Evolutionary conservation across 441 rosid species (phyloP), one percentile per base, ranked within the genome.

Genomic region (Biscutella laevigata): DNA sequence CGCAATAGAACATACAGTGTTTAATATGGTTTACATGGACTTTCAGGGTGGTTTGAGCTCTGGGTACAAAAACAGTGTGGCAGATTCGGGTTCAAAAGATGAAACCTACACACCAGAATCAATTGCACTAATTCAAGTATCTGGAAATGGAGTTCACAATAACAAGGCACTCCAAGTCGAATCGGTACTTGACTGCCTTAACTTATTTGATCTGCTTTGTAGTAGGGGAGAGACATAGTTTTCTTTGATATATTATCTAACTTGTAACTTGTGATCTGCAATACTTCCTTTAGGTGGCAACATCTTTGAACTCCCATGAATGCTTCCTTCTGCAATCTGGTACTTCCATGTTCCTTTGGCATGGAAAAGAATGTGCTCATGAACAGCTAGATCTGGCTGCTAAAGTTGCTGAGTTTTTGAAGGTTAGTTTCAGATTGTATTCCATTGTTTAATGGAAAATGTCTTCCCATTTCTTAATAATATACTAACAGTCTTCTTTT

Each of bases 241-340:
- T 21, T 59, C 47, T 50, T 9, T 61, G 38, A 39, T 17, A 16
- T 40, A 30, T 25, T 47, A 38, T 29, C 10, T 44, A 11, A 43
- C 51, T 24, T 9, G n/a, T 24, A 33, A 22, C n/a, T 7, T 16
- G 3, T 53, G 36, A 28, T 53, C 25, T 4, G 26, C 9, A 9
- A 14, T 53, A 35, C 44, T 53, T 73, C 47, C 25, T 71, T 66
- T 61, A 89, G 99, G 91, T 77, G 72, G 96, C 94, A 59, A 70
- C 97, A 25, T 89, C 92, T 33, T 73, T 87, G 73, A 87, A 85
- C 71, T 83, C 99, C 42, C 51, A 61, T 2, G 94, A 87, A 64
- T 94, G 95, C 60, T 89, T 87, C 68, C 84, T 94, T 70, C 84
- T 94, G 78, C 99, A 94, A 83, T 85, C 99, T 72, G 98, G 97